Evolutionary conservation across 345 rosid species (phyloP).

Genomic region (Orychophragmus violaceus): DNA sequence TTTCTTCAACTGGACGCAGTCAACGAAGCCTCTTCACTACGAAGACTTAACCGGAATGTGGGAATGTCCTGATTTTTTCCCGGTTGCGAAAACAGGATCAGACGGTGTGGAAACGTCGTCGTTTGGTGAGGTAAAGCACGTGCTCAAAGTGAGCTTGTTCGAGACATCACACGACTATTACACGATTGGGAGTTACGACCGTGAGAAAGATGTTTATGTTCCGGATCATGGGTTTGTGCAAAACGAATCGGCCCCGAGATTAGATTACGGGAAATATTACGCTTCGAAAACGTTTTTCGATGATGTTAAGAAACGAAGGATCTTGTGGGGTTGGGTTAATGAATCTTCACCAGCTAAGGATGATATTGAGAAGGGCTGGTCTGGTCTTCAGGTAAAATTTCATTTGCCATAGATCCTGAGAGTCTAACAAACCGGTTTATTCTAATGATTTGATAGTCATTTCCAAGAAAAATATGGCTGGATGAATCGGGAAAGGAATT

Average conservation of each 20-base stretch:
- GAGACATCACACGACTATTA: constrained; percentile 44
- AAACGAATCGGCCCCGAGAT: constrained; percentile 39
- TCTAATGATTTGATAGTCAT: constrained; percentile 33
- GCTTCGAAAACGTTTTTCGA: constrained; percentile 74
- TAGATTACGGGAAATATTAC: constrained; percentile 68
- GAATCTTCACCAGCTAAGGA: constrained; percentile 40
- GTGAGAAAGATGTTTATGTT: constrained; percentile 35
- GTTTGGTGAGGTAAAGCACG: constrained; percentile 27
- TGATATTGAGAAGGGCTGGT: constrained; percentile 31
- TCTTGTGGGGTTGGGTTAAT: constrained; percentile 69
- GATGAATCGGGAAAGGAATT: constrained; percentile 48
- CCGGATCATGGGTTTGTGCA: constrained; percentile 46
- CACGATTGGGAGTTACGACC: constrained; percentile 42
- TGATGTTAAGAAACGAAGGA: constrained; percentile 38
- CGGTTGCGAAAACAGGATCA: constrained; percentile 31
- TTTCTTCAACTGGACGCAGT: constrained; percentile 44
- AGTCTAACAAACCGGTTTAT: neutral
- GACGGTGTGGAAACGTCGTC: constrained; percentile 23
- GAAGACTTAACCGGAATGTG: constrained; percentile 57
- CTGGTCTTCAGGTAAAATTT: constrained; percentile 32
- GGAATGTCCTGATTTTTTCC: constrained; percentile 86
- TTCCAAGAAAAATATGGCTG: constrained; percentile 59
- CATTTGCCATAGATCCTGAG: neutral
- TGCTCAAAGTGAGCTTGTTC: constrained; percentile 51
- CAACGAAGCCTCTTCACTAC: constrained; percentile 44